Base-by-base conservation (phyloP, 2,329 filamentous ascomycete genomes). In the Fusarium mangiferae region DNA sequence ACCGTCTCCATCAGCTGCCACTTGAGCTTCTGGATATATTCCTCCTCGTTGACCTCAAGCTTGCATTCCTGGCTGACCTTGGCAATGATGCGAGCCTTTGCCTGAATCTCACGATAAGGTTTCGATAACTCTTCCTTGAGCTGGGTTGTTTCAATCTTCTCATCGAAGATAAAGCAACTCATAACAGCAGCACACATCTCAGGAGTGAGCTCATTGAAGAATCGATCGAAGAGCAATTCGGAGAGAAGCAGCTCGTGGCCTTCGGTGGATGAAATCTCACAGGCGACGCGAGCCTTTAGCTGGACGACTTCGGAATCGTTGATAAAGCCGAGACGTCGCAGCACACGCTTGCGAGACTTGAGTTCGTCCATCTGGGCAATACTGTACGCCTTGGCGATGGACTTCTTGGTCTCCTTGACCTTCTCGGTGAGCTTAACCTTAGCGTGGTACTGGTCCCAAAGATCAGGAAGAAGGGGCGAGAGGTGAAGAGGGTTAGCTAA, bases 1-100 rank as follows among this genome's bases (percentile, higher is more conserved):
- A 99, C 95, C 41, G 98, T 96, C 80, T 98, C 96, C 96, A 99
- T 98, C 57, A 99, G 87, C 85, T 98, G 92, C 87, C 91, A 95
- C 85, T 98, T 98, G 85, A 99, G 93, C 57, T 91, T 92, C 77
- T 93, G 88, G 28, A 96, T 90, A 79, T 98, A 99, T 79, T 98
- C 95, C 59, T 98, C 95, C 82, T 98, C 96, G 76, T 98, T 96
- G n/a, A 98, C 84, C 15, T 94, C 89, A 48, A 99, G 87, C 85
- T 99, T 99, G 83, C 94, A 96, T 84, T 99, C 96, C 81, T 94
- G 91, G 63, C 94, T 96, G 66, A 99, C 93, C 86, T 98, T 98
- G 74, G 96, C 96, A 69, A 99, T 92, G 58, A 93, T 90, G 70
- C 93, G 89, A 15, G 96, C 96, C 84, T 98, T 95, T 28, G 91